Percentiles rank a stretch among this genome's conserved stretches.
Evolutionary conservation across 169 alveolate genomes (phyloP).

Genomic region (Plasmodium billcollinsi): DNA sequence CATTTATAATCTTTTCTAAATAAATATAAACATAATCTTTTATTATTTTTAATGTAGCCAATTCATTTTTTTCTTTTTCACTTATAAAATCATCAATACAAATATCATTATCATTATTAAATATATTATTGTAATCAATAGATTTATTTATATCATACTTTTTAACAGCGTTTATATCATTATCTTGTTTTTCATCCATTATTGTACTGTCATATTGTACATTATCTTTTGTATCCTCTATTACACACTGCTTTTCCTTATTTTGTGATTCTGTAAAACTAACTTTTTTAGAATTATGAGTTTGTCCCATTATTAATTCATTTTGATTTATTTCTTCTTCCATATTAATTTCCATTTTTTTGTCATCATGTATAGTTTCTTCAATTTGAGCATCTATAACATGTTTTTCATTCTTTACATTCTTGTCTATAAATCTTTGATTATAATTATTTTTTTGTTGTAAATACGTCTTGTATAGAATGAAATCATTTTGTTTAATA

Average conservation of each 20-base stretch:
- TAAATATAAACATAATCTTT: conserved; percentile 60
- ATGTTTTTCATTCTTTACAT: background rate
- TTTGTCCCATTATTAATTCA: background rate
- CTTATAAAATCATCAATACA: background rate
- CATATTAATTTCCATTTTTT: background rate
- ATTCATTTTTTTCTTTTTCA: conserved; percentile 38
- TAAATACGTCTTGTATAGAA: background rate
- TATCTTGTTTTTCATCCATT: background rate
- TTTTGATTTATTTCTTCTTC: background rate
- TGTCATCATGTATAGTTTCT: background rate
- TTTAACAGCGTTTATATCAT: background rate
- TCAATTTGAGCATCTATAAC: too few relatives aligned
- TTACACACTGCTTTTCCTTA: background rate
- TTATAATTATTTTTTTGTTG: conserved; percentile 11
- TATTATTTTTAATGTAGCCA: conserved; percentile 32
- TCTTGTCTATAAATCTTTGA: background rate
- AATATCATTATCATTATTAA: background rate
- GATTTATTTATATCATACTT: background rate
- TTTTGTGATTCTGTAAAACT: background rate
- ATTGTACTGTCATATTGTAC: too few relatives aligned
- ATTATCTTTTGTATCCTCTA: background rate
- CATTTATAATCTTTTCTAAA: conserved; percentile 62
- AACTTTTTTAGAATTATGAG: too few relatives aligned
- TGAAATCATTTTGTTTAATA: background rate
- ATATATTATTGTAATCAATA: background rate